These are phyloP conservation scores for Zygosaccharomyces pseudobailii DNA, from an alignment of 1,139 yeast genomes.

Conservation along the genomic window DNA sequence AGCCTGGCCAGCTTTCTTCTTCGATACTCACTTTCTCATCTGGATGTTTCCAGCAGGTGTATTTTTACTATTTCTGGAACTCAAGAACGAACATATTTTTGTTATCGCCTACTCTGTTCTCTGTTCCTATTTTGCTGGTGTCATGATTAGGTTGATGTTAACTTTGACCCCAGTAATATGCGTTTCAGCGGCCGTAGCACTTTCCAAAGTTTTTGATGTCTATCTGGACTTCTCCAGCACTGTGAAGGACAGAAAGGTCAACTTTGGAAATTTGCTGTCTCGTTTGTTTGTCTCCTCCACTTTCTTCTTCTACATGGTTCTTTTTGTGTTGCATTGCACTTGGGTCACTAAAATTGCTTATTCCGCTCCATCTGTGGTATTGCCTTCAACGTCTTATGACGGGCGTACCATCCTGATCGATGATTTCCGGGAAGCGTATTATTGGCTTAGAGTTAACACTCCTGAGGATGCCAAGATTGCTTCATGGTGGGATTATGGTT, in stretches of 20 bases:
- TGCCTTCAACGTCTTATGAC: slow-evolving; percentile 75
- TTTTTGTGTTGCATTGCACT: slow-evolving; percentile 91
- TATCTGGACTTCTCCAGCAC: slow-evolving; percentile 65
- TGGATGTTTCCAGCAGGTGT: slow-evolving; percentile 99
- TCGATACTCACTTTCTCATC: slow-evolving; percentile 85
- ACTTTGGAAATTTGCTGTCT: slow-evolving; percentile 13
- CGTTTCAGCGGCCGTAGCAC: slow-evolving; percentile 82
- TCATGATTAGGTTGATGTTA: slow-evolving; percentile 96
- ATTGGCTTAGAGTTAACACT: slow-evolving; percentile 98
- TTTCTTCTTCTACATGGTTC: slow-evolving; percentile 66
- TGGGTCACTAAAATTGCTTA: slow-evolving; percentile 97
- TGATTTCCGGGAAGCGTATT: slow-evolving; percentile 97
- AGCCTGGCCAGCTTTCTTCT: slow-evolving; percentile 98
- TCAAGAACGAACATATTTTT: slow-evolving; percentile 88
- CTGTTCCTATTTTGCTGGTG: slow-evolving; percentile 97
- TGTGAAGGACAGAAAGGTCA: slow-evolving; percentile 9
- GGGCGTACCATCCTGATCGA: slow-evolving; percentile 85
- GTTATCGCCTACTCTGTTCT: slow-evolving; percentile 85
- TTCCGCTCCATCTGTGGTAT: slow-evolving; percentile 95
- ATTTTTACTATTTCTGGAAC: slow-evolving; percentile 81
- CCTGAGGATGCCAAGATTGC: slow-evolving; percentile 92
- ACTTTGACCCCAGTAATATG: slow-evolving; percentile 95
- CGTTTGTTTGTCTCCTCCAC: slow-evolving; percentile 56
- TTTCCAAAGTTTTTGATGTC: slow-evolving; percentile 78
- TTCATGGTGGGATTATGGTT: slow-evolving; percentile 99